Base-by-base conservation (phyloP, 495 filamentous ascomycete species). In the Aspergillus carlsbadensis region DNA sequence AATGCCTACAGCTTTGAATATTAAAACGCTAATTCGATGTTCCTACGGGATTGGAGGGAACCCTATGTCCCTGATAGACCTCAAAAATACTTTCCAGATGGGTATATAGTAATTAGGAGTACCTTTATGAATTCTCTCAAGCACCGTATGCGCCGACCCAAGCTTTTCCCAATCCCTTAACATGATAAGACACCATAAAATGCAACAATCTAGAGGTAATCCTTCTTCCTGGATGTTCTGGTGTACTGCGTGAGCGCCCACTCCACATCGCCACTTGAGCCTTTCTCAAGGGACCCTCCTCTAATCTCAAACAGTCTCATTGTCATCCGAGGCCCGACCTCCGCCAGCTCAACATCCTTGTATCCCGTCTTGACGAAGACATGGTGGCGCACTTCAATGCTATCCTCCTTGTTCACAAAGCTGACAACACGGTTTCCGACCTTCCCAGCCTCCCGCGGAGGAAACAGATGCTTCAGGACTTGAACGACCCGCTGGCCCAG, bases 161-260 rank as follows among this genome's bases (percentile, higher is more conserved):
- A 57, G 63, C 53, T 60, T 62, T 67, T 45, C 52, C 58, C 37
- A 64, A 48, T 45, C 59, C 49, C 58, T 58, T 20, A 5, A 11
- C 10, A 6, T 26, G 11, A 29, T 21, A 13, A 59, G 57, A 57
- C 52, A 37, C 56, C 50, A 61, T 47, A 34, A 29, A 15, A 31
- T 31, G 39, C 41, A 60, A 18, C 20, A 45, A 39, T 50, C 84
- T 72, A 96, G 54, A 96, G 82, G 68, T 95, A 94, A 61, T 93
- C 90, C 81, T 96, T 96, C 81, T 97, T 97, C 70, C 80, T 81
- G 66, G 86, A 84, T 31, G 92, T 97, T 63, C 94, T 84, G 1
- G 93, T 98, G 68, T 96, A 98, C 65, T 96, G 92, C 54, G 88
- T 94, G 58, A 98, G 75, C 49, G 89, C 84, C 94, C 94, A 98